These are phyloP conservation scores for Martensiomyces pterosporus DNA, from an alignment of 192 early-diverging fungal genomes.

Conservation along the genomic window DNA sequence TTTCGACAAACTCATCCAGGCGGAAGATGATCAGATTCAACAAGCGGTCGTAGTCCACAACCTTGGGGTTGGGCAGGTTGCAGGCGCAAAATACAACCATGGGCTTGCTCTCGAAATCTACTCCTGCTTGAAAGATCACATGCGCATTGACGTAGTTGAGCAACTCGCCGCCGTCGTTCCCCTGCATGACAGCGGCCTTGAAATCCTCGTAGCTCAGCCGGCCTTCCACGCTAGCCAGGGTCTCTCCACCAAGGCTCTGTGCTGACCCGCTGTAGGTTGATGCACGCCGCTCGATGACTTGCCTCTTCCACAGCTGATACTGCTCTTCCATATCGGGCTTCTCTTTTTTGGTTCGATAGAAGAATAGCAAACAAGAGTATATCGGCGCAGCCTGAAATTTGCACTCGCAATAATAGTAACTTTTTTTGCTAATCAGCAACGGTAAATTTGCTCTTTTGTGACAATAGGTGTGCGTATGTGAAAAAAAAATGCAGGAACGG, in stretches of 20 bases:
- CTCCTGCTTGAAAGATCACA: conserved; percentile 56
- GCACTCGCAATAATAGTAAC: too few species aligned
- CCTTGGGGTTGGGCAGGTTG: conserved; percentile 68
- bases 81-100: conserved; percentile 82
- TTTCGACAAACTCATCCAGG: conserved; percentile 81
- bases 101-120: conserved; percentile 78
- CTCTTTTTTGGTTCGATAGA: too few species aligned
- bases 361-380: too few species aligned
- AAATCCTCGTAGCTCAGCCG: conserved; percentile 26
- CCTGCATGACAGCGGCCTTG: conserved; percentile 32
- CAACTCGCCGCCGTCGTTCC: conserved; percentile 35
- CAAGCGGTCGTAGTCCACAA: conserved; percentile 76
- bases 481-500: too few species aligned
- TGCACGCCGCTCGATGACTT: conserved; percentile 12
- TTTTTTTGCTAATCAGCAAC: too few species aligned
- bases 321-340: conserved; percentile 52
- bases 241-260: background rate
- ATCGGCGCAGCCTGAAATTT: too few species aligned
- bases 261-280: background rate
- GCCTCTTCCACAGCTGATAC: conserved; percentile 30
- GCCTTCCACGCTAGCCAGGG: background rate
- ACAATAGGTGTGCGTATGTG: too few species aligned
- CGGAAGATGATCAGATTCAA: conserved; percentile 58
- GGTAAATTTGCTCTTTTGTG: too few species aligned
- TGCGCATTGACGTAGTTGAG: conserved; percentile 40